Evolutionary conservation across 345 rosid species (phyloP).

Genomic region (Clarkia xantiana): DNA sequence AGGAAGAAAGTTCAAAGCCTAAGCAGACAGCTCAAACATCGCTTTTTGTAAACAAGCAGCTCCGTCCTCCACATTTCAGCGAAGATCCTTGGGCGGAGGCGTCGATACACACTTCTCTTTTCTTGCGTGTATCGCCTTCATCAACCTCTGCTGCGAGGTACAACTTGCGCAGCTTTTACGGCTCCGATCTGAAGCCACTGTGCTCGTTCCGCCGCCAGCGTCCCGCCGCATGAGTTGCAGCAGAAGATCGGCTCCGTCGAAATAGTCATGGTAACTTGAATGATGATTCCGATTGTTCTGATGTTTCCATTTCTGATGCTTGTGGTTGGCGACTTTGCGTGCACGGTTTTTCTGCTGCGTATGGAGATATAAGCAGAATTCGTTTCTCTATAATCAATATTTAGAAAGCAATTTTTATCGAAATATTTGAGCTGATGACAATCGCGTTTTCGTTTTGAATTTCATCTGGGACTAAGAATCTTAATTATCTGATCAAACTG

Average conservation of each 20-base stretch:
- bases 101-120: not conserved
- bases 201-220: conserved; percentile 1
- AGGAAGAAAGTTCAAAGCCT: not conserved
- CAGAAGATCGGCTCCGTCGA: conserved; percentile 6
- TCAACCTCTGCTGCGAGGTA: not conserved
- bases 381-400: no score
- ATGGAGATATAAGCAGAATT: no score
- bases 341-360: not conserved
- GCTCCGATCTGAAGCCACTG: conserved; percentile 18
- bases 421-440: no score
- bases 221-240: conserved; percentile 20
- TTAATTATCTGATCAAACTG: no score
- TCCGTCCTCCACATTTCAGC: not conserved
- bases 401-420: no score
- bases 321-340: not conserved
- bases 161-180: not conserved
- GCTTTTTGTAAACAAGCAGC: not conserved
- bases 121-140: not conserved
- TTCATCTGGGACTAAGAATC: no score
- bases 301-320: not conserved
- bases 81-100: conserved; percentile 1
- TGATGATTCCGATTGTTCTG: not conserved
- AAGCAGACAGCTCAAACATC: conserved; percentile 5
- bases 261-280: conserved; percentile 21
- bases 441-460: no score